Percentiles rank a stretch among this genome's conserved stretches.
Conservation (phyloP, 2,329 filamentous ascomycete species). For the Ceratocystis cubensis region DNA sequence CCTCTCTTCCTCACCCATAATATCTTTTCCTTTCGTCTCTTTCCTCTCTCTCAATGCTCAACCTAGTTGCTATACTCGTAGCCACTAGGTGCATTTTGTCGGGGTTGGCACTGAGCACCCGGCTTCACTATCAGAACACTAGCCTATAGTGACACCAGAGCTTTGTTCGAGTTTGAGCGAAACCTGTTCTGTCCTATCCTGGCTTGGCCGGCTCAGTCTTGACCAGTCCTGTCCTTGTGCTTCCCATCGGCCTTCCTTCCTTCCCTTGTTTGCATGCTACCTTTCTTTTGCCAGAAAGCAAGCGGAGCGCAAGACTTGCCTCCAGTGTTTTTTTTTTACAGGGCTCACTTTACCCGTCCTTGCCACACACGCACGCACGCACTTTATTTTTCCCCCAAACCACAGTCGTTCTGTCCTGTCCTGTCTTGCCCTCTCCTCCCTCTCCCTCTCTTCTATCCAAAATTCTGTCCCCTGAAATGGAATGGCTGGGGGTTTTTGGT, state of each 20-base stretch:
- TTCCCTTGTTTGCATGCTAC: not conserved
- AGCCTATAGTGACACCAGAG: not conserved
- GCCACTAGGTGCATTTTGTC: not conserved
- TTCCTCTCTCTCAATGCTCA: not conserved
- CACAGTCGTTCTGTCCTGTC: not conserved
- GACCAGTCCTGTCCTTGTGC: not conserved
- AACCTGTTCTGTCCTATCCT: not conserved
- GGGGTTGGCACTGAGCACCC: slow-evolving; percentile 2
- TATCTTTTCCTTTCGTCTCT: not conserved
- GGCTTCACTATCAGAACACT: not conserved
- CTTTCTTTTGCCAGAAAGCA: not conserved
- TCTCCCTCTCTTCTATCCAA: not conserved
- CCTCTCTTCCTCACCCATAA: not conserved
- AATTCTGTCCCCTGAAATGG: not conserved
- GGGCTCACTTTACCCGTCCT: too few relatives aligned
- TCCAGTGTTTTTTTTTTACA: not conserved
- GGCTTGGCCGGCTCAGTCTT: not conserved
- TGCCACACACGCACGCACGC: too few relatives aligned
- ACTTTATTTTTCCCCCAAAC: too few relatives aligned
- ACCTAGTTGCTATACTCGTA: not conserved
- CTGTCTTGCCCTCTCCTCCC: not conserved
- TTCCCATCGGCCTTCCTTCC: not conserved
- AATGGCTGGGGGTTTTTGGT: not conserved
- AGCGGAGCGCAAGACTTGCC: too few relatives aligned
- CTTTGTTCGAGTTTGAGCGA: not conserved